Evolutionary conservation across 257 asterid genomes (phyloP).

Genomic region (Ehretia macrophylla): DNA sequence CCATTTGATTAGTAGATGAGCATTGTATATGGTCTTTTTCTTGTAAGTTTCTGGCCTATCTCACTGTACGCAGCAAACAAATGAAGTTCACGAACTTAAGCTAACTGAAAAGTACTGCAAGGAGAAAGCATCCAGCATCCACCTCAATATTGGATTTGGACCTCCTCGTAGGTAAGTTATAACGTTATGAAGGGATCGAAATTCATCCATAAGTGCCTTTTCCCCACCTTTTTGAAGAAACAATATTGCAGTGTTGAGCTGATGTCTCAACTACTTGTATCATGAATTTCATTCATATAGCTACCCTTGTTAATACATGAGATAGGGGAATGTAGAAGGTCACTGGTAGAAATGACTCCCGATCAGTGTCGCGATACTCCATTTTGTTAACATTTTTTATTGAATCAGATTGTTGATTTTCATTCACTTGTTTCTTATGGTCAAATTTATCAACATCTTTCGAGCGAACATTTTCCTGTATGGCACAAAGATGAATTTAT

Average conservation of each 20-base stretch:
- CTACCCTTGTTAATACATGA: background rate
- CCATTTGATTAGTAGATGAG: constrained; percentile 8
- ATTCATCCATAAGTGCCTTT: background rate
- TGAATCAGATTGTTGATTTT: background rate
- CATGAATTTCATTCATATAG: background rate
- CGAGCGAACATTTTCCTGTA: too few species aligned
- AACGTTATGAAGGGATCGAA: too few species aligned
- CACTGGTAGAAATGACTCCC: background rate
- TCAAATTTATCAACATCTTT: background rate
- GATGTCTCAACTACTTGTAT: background rate
- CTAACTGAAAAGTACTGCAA: too few species aligned
- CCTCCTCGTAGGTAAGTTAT: too few species aligned
- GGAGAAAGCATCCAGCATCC: too few species aligned
- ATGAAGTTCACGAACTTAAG: background rate
- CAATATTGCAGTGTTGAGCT: background rate
- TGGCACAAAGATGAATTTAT: too few species aligned
- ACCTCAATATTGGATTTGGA: too few species aligned
- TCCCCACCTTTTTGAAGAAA: background rate
- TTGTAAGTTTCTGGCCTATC: background rate
- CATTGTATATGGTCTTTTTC: background rate
- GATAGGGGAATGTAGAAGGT: background rate
- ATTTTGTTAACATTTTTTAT: background rate
- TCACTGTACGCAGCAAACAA: background rate
- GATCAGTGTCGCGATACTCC: background rate
- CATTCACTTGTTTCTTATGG: background rate